Percentiles rank a stretch among this genome's conserved stretches.
phyloP scores from a whole-genome alignment of 192 early-diverging fungal genomes.

The Cladochytrium replicatum region DNA sequence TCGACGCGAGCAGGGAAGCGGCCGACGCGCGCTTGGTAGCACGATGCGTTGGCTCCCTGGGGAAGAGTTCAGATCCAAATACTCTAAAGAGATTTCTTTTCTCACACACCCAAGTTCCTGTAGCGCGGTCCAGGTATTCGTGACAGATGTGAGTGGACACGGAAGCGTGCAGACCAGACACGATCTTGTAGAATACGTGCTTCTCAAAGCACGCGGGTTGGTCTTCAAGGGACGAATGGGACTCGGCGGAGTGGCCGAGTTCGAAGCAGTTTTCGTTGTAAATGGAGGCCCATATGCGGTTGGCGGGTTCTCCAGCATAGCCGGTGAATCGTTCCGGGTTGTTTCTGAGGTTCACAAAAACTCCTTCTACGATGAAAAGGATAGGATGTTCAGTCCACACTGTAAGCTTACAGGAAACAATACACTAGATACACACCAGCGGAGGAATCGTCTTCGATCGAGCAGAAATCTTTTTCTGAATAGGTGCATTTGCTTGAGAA shows the following conservation, averaged over 20 bases:
- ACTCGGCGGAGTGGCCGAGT: conserved; percentile 19
- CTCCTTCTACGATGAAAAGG: conserved; percentile 41
- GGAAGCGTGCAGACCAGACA: conserved; percentile 81
- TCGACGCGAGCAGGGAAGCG: conserved; percentile 82
- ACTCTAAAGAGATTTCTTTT: conserved; percentile 1
- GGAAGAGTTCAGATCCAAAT: background rate
- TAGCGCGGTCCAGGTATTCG: conserved; percentile 80
- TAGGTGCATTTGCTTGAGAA: too few relatives aligned
- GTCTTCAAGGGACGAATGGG: background rate
- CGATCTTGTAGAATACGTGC: conserved; percentile 53
- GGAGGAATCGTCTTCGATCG: conserved; percentile 25
- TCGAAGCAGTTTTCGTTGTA: conserved; percentile 98
- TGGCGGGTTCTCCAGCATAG: conserved; percentile 80
- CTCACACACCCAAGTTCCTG: conserved; percentile 70
- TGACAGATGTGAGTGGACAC: conserved; percentile 97
- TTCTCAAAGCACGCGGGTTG: conserved; percentile 64
- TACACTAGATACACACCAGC: conserved; percentile 58
- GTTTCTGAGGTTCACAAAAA: conserved; percentile 78
- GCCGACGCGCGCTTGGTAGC: conserved; percentile 82
- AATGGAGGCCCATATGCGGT: conserved; percentile 89
- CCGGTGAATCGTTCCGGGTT: conserved; percentile 98
- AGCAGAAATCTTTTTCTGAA: conserved; percentile 23
- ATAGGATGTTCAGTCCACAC: conserved; percentile 10
- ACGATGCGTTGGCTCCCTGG: conserved; percentile 68
- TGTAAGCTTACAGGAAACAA: conserved; percentile 77